These are phyloP conservation scores for Carallia brachiata DNA, from an alignment of 345 rosid genomes.

Conservation along the genomic window DNA sequence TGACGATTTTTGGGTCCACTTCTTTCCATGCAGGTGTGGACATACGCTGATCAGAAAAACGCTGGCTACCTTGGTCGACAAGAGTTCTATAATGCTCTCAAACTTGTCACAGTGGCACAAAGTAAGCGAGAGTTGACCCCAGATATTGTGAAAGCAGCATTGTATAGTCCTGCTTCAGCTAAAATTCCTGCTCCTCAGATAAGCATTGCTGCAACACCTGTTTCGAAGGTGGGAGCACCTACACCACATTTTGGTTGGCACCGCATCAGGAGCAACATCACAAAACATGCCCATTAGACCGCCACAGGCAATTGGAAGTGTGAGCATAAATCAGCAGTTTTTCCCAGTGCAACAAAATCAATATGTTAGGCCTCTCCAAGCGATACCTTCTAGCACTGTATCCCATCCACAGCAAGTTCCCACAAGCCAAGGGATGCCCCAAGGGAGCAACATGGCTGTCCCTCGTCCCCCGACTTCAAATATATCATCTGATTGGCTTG, in stretches of 20 bases:
- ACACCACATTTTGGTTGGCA: conserved; percentile 43
- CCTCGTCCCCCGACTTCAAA: conserved; percentile 52
- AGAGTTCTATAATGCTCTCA: conserved; percentile 91
- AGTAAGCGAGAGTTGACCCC: conserved; percentile 85
- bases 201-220: conserved; percentile 73
- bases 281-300: conserved; percentile 52
- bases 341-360: conserved; percentile 55
- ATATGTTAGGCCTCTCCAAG: conserved; percentile 44
- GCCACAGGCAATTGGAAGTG: conserved; percentile 50
- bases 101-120: conserved; percentile 94
- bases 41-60: conserved; percentile 71
- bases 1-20: not conserved
- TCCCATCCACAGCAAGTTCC: conserved; percentile 45
- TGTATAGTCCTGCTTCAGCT: conserved; percentile 80
- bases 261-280: conserved; percentile 33
- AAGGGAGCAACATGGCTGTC: conserved; percentile 39
- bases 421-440: conserved; percentile 48
- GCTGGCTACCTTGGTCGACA: conserved; percentile 84
- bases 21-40: conserved; percentile 69
- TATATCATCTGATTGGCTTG: conserved; percentile 51
- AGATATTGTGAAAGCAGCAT: conserved; percentile 85
- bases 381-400: conserved; percentile 24
- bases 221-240: conserved; percentile 47
- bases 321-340: conserved; percentile 52
- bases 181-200: conserved; percentile 92